Evolutionary conservation across 2,329 filamentous ascomycete genomes (phyloP), one percentile per base, ranked within the genome.

Genomic region (Fusarium floridanum): DNA sequence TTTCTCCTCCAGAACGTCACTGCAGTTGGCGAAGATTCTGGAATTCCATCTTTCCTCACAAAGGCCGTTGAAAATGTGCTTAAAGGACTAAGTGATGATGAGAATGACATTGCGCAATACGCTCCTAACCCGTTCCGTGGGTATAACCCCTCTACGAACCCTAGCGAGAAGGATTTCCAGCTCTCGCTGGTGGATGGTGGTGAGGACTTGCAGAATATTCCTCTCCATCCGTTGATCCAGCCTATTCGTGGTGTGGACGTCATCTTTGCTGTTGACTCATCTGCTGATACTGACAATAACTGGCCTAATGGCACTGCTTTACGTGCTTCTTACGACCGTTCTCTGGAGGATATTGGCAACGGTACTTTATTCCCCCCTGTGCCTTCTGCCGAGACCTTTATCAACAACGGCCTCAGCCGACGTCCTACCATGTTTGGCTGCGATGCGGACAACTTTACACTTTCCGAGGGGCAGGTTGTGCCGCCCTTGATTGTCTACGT

Each of bases 401-500:
- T 91, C 74, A 86, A 88, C 75, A 81, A 88, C n/a, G 87, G 87
- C 20, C 82, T 91, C 67, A 91, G 91, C 84, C 84, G 84, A 67
- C 84, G 85, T 22, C 89, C 90, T 0, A 86, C 86, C 50, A 91
- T 92, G 80, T 92, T 92, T 80, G 90, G 90, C 77, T 92, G 90
- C 82, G 81, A 90, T 88, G 84, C 89, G 1, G 65, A 73, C 65
- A 85, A 86, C 76, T 67, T 67, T 20, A 67, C 66, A 0, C 37
- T 67, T 34, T 50, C 37, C 1, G 16, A 86, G 89, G 36, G 88
- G 88, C 4, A 80, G 83, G 65, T 81, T 81, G 66, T 67, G 8
- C 84, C 88, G 0, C 94, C 95, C 0, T 83, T 97, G 2, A 85
- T 97, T 69, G 93, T 97, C 71, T 98, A 98, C 85, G 81, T 98